Conservation (phyloP, 2,329 filamentous ascomycete genomes). For the Acephala macrosclerotiorum region DNA sequence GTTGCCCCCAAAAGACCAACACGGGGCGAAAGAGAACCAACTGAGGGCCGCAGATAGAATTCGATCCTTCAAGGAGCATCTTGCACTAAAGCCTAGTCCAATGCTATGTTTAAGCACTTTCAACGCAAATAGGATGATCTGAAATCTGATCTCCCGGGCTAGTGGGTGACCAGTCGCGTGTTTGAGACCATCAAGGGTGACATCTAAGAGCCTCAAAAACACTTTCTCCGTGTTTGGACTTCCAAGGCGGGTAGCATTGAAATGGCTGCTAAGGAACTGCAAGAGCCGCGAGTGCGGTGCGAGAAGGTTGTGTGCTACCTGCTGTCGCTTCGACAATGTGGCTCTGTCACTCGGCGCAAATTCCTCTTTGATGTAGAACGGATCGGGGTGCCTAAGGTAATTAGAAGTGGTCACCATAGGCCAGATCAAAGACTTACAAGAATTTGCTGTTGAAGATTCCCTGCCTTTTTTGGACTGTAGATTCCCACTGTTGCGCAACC, state of each 20-base stretch:
- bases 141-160: conserved; percentile 90
- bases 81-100: conserved; percentile 66
- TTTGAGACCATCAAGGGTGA: conserved; percentile 79
- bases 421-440: conserved; percentile 53
- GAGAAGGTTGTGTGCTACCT: conserved; percentile 81
- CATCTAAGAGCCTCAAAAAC: conserved; percentile 81
- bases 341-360: conserved; percentile 90
- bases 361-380: conserved; percentile 90
- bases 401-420: not conserved
- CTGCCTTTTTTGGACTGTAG: conserved; percentile 76
- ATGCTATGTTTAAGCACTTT: conserved; percentile 78
- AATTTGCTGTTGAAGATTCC: conserved; percentile 83
- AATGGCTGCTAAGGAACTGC: conserved; percentile 93
- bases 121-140: conserved; percentile 83
- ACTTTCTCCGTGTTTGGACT: conserved; percentile 82
- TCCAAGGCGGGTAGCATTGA: conserved; percentile 88
- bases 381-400: conserved; percentile 71
- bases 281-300: conserved; percentile 86
- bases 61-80: conserved; percentile 88
- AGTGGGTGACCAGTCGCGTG: conserved; percentile 80
- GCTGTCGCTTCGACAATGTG: conserved; percentile 75
- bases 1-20: conserved; percentile 97
- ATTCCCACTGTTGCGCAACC: conserved; percentile 91
- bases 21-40: conserved; percentile 86
- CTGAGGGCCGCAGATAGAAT: conserved; percentile 84